Base-by-base conservation (phyloP, 176 grass and related monocot species). In the Musa troglodytarum region DNA sequence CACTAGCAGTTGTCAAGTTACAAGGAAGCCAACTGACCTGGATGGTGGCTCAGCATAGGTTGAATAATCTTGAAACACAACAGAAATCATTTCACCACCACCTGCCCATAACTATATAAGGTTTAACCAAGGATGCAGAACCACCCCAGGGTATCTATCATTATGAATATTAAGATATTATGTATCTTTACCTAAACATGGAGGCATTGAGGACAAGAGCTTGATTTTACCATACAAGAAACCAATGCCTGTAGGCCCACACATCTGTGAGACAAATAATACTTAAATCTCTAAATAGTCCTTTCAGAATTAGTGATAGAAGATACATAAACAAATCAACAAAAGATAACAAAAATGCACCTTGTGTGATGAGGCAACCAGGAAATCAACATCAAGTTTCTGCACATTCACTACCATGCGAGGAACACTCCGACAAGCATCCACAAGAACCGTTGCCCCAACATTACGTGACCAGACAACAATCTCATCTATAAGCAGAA, bases 361-460 rank as follows among this genome's bases (percentile, higher is more conserved):
- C 95, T 98, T 98, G 81, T 98, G 95, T 20, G 95, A 98, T 15
- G 95, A 98, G 50, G 90, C 95, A 61, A 98, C 95, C 85, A 94
- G 84, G 71, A 98, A 98, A 82, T 98, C 95, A 54, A 82, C 86
- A 66, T 86, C 88, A 68, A 98, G 90, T 68, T 91, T 91, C 65
- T 91, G 95, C 70, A 98, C 95, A 91, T 98, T 86, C 77, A 98
- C 90, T 71, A 82, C 74, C 88, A 98, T 89, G 83, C 91, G 95
- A 22, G 95, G 95, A 75, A 94, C 90, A 87, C 88, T 98, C 80
- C 94, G 95, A 78, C 90, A 94, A 83, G 95, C 95, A 91, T 98
- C 95, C 49, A 98, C 84, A 68, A 93, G 88, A 78, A 98, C 86
- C 72, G 94, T 98, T 78, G 95, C 95, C 50, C 95, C 95, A 62